A percentile compares a stretch with the other conserved stretches of the same genome.
These are phyloP conservation scores for Rhizodiscina lignyota DNA, from an alignment of 495 filamentous ascomycete genomes.

Conservation along the genomic window DNA sequence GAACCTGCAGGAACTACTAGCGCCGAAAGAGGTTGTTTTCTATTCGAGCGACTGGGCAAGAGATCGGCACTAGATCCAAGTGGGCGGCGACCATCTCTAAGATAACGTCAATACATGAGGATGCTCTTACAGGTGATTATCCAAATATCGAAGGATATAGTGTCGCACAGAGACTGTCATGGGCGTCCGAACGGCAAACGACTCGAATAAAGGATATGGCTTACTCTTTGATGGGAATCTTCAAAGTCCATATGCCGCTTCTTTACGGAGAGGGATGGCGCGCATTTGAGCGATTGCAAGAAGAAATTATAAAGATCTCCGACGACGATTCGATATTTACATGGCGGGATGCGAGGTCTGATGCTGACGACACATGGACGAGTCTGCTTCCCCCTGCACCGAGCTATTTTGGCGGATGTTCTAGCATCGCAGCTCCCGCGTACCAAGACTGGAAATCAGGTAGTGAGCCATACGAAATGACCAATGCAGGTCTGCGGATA, in stretches of 20 bases:
- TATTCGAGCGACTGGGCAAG: not conserved
- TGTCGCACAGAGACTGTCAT: not conserved
- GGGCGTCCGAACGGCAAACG: not conserved
- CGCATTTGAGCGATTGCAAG: not conserved
- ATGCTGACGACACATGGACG: not conserved
- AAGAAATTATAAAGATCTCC: not conserved
- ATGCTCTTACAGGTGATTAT: not conserved
- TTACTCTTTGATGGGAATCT: not conserved
- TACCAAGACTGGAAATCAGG: too few relatives aligned
- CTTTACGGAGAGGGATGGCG: not conserved
- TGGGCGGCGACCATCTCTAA: not conserved
- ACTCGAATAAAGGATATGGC: not conserved
- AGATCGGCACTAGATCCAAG: not conserved
- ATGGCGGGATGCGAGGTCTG: not conserved
- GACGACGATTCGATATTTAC: not conserved
- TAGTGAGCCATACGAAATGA: too few relatives aligned
- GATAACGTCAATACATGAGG: constrained; percentile 1
- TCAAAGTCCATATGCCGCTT: not conserved
- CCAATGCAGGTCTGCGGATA: too few relatives aligned
- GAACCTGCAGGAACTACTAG: constrained; percentile 5
- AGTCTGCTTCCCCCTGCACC: too few relatives aligned
- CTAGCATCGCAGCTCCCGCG: too few relatives aligned
- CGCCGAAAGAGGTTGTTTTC: constrained; percentile 1
- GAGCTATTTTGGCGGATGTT: too few relatives aligned
- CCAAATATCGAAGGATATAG: not conserved